Conservation (phyloP, 495 filamentous ascomycete genomes). For the Xylaria intraflava region DNA sequence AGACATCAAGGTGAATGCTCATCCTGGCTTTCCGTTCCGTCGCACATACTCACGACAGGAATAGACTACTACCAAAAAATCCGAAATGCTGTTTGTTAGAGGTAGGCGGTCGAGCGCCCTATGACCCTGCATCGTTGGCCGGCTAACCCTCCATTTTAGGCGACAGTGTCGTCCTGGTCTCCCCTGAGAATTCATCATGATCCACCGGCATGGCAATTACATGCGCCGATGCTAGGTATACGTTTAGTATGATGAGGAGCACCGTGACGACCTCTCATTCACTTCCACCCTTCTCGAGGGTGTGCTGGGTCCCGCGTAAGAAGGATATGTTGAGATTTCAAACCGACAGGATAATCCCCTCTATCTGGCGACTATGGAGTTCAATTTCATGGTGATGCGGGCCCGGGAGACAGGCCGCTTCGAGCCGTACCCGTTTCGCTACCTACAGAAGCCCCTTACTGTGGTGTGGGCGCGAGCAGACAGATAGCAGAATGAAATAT, state of each 20-base stretch:
- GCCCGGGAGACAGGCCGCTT: not conserved
- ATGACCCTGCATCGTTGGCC: not conserved
- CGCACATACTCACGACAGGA: constrained; percentile 7
- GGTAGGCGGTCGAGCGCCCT: constrained; percentile 46
- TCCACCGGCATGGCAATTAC: not conserved
- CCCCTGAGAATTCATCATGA: constrained; percentile 53
- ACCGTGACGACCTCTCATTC: not conserved
- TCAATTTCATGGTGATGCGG: not conserved
- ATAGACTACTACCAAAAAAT: constrained; percentile 89
- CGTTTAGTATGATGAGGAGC: not conserved
- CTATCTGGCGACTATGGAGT: not conserved
- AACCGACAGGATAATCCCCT: not conserved
- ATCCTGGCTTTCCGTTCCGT: not conserved
- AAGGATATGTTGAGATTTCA: not conserved
- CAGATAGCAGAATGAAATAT: not conserved
- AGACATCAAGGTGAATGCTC: constrained; percentile 27
- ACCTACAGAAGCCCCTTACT: not conserved
- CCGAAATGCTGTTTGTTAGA: constrained; percentile 98
- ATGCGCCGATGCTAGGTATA: not conserved
- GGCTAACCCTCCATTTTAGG: constrained; percentile 49
- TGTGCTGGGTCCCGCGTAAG: not conserved
- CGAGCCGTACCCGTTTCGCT: not conserved
- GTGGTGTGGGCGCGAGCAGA: not conserved
- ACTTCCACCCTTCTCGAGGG: not conserved
- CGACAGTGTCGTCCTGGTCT: constrained; percentile 94